Evolutionary conservation across 352 stramenopile genomes (phyloP).

Genomic region (Pythium brachiatum): DNA sequence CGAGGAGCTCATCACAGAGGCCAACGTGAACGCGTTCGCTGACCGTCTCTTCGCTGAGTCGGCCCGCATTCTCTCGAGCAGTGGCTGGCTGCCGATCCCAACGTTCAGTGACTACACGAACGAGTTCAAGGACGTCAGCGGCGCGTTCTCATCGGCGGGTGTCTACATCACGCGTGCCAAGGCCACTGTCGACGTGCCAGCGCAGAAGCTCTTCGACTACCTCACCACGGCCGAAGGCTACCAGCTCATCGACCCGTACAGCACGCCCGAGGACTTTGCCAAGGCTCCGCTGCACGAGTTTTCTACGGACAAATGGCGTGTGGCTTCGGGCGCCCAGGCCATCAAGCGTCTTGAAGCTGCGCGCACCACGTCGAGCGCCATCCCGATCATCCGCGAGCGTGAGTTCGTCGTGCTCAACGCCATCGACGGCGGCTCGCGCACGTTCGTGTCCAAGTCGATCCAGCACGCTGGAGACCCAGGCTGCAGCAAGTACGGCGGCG

Average conservation of each 20-base stretch:
- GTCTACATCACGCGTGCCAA: conserved; percentile 26
- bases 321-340: not conserved
- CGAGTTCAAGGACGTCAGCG: conserved; percentile 26
- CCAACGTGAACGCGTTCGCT: conserved; percentile 26
- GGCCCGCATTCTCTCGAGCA: not conserved
- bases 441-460: conserved; percentile 27
- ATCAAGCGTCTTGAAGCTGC: conserved; percentile 29
- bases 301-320: conserved; percentile 21
- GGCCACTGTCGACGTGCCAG: conserved; percentile 17
- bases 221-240: conserved; percentile 27
- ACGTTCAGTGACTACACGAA: conserved; percentile 13
- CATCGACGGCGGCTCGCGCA: conserved; percentile 12
- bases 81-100: not conserved
- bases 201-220: conserved; percentile 31
- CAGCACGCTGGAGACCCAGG: conserved; percentile 14
- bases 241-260: conserved; percentile 35
- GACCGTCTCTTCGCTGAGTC: conserved; percentile 29
- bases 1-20: conserved; percentile 25
- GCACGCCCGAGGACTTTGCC: conserved; percentile 26
- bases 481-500: conserved; percentile 18
- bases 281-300: conserved; percentile 11
- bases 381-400: conserved; percentile 22
- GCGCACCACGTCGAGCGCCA: no score
- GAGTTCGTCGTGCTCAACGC: conserved; percentile 34
- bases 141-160: conserved; percentile 19